Evolutionary conservation across 345 rosid species (phyloP), one percentile per base, ranked within the genome.

Genomic region (Clausena lansium): DNA sequence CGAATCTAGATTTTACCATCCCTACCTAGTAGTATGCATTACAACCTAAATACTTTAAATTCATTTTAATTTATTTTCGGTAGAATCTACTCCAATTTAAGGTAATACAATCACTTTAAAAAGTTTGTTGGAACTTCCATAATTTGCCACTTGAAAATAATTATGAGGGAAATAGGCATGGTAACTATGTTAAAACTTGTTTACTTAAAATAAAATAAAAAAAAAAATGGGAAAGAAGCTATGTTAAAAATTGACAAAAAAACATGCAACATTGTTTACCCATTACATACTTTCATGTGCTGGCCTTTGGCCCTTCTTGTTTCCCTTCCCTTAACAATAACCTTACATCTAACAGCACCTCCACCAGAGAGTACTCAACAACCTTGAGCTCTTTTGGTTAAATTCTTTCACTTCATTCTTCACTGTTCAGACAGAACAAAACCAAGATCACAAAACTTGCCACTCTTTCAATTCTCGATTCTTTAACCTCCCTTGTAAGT

Each of bases 401-500:
- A 41, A 60, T 30, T 73, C 52, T 15, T 24, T 32, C 50, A 7
- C 22, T 50, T 11, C 10, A 35, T 7, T 61, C 45, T 74, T 19
- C 63, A 60, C 39, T 20, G 27, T 66, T 76, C 45, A 17, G 9
- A 17, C 19, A 17, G 6, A 25, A 39, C 27, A 52, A 67, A 35
- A 59, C 73, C 73, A 80, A 80, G 75, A 82, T 75, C 79, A 72
- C 73, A 70, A 74, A 54, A 70, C 79, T 20, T 19, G 57, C 70
- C 69, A 65, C 32, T 66, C 58, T 17, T 61, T 73, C n/a, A 10
- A 8, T 30, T 20, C 27, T 41, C 47, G 8, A 9, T 78, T 67
- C 35, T 32, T 15, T 13, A 3, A 69, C 25, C 71, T 68, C 67
- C 17, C 71, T 76, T 30, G 14, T 25, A 64, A 33, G 68, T 64